phyloP scores from a whole-genome alignment of 1,284 basidiomycete genomes.

The Papiliotrema terrestris region DNA sequence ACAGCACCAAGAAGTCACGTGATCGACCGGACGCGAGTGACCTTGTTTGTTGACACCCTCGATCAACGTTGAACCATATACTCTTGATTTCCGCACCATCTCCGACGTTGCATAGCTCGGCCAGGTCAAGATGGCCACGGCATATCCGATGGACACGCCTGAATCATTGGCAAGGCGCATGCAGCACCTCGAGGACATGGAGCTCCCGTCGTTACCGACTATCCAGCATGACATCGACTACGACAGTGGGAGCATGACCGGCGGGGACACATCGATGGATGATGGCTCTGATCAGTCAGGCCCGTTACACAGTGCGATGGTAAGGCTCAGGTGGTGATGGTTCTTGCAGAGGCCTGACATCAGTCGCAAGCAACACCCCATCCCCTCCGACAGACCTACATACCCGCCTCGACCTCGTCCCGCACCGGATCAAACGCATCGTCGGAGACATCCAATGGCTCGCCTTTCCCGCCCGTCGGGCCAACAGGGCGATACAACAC shows the following conservation, averaged over 20 bases:
- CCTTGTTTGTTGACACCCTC: conserved; percentile 8
- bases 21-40: conserved; percentile 14
- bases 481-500: conserved; percentile 2
- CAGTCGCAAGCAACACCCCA: conserved; percentile 31
- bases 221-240: conserved; percentile 39
- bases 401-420: conserved; percentile 8
- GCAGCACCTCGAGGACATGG: conserved; percentile 41
- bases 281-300: conserved; percentile 2
- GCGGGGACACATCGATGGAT: not conserved
- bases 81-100: not conserved
- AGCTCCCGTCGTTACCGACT: conserved; percentile 44
- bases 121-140: conserved; percentile 20
- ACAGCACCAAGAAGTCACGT: conserved; percentile 1
- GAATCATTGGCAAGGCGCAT: conserved; percentile 37
- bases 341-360: not conserved
- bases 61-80: not conserved
- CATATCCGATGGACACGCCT: conserved; percentile 32
- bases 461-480: conserved; percentile 25
- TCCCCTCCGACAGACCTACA: conserved; percentile 16
- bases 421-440: conserved; percentile 3
- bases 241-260: conserved; percentile 18
- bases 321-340: not conserved
- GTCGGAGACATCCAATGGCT: conserved; percentile 21
- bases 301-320: not conserved
- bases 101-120: not conserved